Evolutionary conservation across 257 asterid species (phyloP), one percentile per base, ranked within the genome.

Genomic region (Primulina huaijiensis): DNA sequence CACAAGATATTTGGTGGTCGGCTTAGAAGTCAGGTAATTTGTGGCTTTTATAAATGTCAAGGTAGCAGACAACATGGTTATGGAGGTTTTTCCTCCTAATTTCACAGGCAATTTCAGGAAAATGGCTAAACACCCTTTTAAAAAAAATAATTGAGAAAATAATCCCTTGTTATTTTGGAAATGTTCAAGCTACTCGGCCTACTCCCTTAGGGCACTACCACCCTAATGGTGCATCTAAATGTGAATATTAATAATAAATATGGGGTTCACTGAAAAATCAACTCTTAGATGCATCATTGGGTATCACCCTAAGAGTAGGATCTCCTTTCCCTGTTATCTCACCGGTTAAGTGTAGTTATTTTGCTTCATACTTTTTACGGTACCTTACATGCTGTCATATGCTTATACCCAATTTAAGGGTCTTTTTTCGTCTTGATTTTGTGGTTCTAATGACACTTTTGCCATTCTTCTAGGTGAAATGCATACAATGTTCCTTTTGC

Each of bases 1-100:
- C 99, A 93, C 78, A 93, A 86, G 87, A 93, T 93, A 64, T 93
- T 93, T 75, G 99, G 99, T 34, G 99, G 99, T 30, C 87, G 88
- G 63, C 83, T 93, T 64, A 85, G 97, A 56, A 93, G 99, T 79
- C 97, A 88, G 97, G 99, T 93, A 78, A 69, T 50, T 53, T 38
- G 20, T 60, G 34, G 71, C 68, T 62, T 58, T 65, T 38, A 40
- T 46, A 71, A 71, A 29, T 66, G 70, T 60, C 10, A n/a, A 20
- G 46, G 20, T 55, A 21, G 16, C 27, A 64, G 50, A 29, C n/a
- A n/a, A 34, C 55, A 31, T 4, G 52, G 10, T 65, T 23, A n/a
- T 29, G 11, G 67, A 56, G 52, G 17, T 72, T 38, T 35, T 59
- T 11, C 1, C 9, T 9, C 72, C 25, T 12, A 14, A 43, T 11